Evolutionary conservation across 176 grass and related monocot genomes (phyloP).

Genomic region (Tillandsia leiboldiana): DNA sequence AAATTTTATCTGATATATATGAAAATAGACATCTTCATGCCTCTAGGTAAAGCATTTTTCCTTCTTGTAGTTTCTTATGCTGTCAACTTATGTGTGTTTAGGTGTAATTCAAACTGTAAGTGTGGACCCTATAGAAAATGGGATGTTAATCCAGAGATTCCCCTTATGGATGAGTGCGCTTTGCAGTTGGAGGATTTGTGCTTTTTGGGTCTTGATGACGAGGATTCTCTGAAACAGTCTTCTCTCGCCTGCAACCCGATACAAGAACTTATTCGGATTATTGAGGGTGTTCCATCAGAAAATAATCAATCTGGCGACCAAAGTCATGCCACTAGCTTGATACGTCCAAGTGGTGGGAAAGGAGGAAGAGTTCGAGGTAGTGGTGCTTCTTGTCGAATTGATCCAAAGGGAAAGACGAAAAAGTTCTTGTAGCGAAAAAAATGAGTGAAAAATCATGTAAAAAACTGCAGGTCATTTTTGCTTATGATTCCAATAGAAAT

Average conservation of each 20-base stretch:
- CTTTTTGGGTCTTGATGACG: slow-evolving; percentile 22
- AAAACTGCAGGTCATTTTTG: not conserved
- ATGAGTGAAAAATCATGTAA: not conserved
- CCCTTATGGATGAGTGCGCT: slow-evolving; percentile 13
- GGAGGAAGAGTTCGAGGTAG: slow-evolving; percentile 8
- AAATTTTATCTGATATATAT: too few relatives aligned
- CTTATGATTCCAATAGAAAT: not conserved
- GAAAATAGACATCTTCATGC: too few relatives aligned
- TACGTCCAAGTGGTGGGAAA: slow-evolving; percentile 9
- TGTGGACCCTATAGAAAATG: slow-evolving; percentile 18
- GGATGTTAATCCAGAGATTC: slow-evolving; percentile 22
- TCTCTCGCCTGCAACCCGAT: slow-evolving; percentile 15
- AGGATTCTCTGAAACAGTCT: slow-evolving; percentile 21
- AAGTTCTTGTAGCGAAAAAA: slow-evolving; percentile 14
- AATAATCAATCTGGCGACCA: slow-evolving; percentile 16
- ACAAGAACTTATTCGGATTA: slow-evolving; percentile 27
- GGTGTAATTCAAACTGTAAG: slow-evolving; percentile 24
- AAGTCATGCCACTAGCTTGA: slow-evolving; percentile 2
- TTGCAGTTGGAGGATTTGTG: slow-evolving; percentile 22
- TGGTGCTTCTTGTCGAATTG: slow-evolving; percentile 7
- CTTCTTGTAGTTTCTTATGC: not conserved
- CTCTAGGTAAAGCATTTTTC: not conserved
- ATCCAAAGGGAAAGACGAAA: slow-evolving; percentile 25
- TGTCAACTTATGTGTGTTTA: not conserved
- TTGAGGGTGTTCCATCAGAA: slow-evolving; percentile 19